Conservation (phyloP, 2,329 filamentous ascomycete genomes). For the Alternaria triticimaculans region DNA sequence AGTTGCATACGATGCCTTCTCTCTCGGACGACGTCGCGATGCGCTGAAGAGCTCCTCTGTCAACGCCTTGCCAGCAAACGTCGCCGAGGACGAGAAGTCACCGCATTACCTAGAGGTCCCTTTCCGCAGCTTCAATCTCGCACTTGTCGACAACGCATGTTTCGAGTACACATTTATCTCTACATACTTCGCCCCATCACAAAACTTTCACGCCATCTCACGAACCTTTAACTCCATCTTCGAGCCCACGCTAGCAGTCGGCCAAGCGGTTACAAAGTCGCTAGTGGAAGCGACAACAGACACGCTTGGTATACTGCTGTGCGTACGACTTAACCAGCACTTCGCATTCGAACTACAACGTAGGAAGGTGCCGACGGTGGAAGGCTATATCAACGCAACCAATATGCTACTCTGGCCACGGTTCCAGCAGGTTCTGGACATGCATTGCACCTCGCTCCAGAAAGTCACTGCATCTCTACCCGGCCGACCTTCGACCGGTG, state of each 20-base stretch:
- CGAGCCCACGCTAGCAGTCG: constrained; percentile 85
- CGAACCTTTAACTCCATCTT: constrained; percentile 88
- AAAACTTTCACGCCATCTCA: constrained; percentile 78
- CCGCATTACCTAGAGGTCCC: constrained; percentile 88
- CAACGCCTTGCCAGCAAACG: constrained; percentile 80
- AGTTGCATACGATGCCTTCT: constrained; percentile 83
- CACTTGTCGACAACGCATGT: constrained; percentile 89
- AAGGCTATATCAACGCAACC: constrained; percentile 91
- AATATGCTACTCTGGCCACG: constrained; percentile 97
- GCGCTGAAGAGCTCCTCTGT: constrained; percentile 76
- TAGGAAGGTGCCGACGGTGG: constrained; percentile 85
- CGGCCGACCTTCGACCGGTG: constrained; percentile 41
- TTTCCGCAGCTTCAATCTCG: constrained; percentile 94
- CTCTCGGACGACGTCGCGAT: constrained; percentile 84
- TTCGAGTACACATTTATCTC: constrained; percentile 95
- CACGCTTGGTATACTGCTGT: constrained; percentile 85
- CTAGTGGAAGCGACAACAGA: constrained; percentile 81
- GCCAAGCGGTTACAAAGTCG: constrained; percentile 75
- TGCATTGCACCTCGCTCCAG: constrained; percentile 86
- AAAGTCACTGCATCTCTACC: constrained; percentile 57
- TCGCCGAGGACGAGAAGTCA: constrained; percentile 87
- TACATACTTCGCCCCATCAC: constrained; percentile 81
- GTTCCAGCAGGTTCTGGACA: constrained; percentile 91
- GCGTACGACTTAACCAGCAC: constrained; percentile 90
- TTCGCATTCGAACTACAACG: constrained; percentile 93